Percentiles rank a stretch among this genome's conserved stretches.
Conservation (phyloP, 2,329 filamentous ascomycete species). For the Onygena corvina region DNA sequence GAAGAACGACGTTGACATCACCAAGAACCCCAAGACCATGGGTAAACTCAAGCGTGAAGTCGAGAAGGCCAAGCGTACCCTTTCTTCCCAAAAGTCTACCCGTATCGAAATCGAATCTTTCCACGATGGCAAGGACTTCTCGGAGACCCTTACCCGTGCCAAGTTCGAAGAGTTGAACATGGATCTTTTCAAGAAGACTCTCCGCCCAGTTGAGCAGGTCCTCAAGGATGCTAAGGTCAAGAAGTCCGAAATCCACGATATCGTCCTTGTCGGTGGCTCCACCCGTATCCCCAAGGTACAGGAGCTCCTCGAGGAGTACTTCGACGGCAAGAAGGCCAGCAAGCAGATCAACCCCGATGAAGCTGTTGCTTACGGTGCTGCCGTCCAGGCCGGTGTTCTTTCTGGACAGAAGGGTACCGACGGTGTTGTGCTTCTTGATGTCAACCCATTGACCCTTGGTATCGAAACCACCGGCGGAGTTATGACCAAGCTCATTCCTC, state of each 20-base stretch:
- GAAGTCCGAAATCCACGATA: constrained; percentile 90
- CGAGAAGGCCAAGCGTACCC: constrained; percentile 97
- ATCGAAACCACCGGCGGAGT: constrained; percentile 96
- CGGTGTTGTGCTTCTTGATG: constrained; percentile 87
- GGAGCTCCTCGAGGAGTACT: constrained; percentile 88
- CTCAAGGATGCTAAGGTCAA: constrained; percentile 96
- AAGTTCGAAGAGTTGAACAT: constrained; percentile 99
- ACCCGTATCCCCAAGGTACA: constrained; percentile 99
- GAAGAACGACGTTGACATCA: constrained; percentile 85
- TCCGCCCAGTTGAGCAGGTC: constrained; percentile 97
- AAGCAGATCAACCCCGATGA: constrained; percentile 99
- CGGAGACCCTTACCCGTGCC: constrained; percentile 92
- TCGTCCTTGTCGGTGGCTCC: constrained; percentile 94
- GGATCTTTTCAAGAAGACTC: constrained; percentile 97
- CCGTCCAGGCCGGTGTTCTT: constrained; percentile 91
- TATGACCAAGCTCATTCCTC: constrained; percentile 93
- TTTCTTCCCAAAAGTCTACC: constrained; percentile 86
- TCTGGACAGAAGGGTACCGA: constrained; percentile 71
- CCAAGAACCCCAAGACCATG: constrained; percentile 94
- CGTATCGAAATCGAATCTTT: constrained; percentile 96
- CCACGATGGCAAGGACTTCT: constrained; percentile 94
- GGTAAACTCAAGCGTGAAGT: constrained; percentile 99
- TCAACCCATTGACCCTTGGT: constrained; percentile 91
- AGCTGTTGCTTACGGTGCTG: constrained; percentile 94
- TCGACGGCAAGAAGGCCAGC: constrained; percentile 87